Evolutionary conservation across 139 green algal genomes (phyloP), one percentile per base, ranked within the genome.

Genomic region (Picochlorum sp.): DNA sequence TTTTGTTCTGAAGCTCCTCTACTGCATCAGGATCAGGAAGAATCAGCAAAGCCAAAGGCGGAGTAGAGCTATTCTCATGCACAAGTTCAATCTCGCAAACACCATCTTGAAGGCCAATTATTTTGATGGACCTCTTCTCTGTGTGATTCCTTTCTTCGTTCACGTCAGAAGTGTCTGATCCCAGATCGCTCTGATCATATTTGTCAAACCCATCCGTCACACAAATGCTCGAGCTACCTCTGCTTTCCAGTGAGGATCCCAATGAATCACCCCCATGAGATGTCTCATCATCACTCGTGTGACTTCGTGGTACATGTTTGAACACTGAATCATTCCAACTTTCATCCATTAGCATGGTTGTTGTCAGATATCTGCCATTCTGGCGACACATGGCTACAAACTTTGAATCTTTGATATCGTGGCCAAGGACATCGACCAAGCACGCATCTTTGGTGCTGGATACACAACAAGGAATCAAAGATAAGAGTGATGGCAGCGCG

Each of bases 61-160:
- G 20, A 10, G 58, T 31, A 3, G 57, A n/a, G 13, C 7, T 8
- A 52, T 31, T 23, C 57, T 31, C 58, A 31, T 15, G 13, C 23
- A 45, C 8, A 28, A 65, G 7, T 31, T 65, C 58, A 57, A 65
- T 31, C 23, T 65, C 58, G 23, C n/a, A 28, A 31, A 65, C 58
- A 52, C 58, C 58, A 16, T 18, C 20, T 18, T 50, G 1, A 21
- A 65, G 58, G 13, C 58, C 58, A 28, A 65, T 31, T 18, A 65
- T 28, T 18, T 16, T 31, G 23, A 26, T 51, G 11, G 21, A 31
- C 8, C n/a, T 10, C 20, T 18, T 57, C 16, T 31, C 44, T 15
- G 58, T 57, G 20, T 50, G 15, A 15, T 18, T 20, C 7, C 47
- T 26, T 2, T 54, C 47, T 65, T 26, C n/a, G 15, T 3, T 31